Conservation (phyloP, 1,284 basidiomycete genomes). For the Thecaphora frezii region DNA sequence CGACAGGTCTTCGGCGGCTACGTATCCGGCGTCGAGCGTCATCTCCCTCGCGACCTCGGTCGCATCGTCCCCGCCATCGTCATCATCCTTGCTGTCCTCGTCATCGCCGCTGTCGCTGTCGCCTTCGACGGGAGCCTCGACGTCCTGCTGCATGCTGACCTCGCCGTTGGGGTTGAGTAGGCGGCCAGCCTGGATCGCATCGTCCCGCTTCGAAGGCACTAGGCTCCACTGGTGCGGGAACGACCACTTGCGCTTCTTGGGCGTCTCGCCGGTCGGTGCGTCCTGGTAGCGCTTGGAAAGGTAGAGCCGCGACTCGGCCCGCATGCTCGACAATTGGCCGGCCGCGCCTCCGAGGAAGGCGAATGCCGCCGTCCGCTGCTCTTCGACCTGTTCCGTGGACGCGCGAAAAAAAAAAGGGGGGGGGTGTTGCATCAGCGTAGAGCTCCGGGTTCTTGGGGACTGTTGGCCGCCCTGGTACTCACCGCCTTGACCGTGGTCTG, state of each 20-base stretch:
- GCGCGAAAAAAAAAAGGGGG: not conserved
- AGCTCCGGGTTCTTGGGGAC: too few species aligned
- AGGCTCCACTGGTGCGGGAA: slow-evolving; percentile 28
- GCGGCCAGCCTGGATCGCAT: slow-evolving; percentile 33
- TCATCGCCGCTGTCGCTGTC: not conserved
- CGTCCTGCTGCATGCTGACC: slow-evolving; percentile 1
- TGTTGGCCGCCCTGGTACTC: too few species aligned
- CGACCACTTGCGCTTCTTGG: slow-evolving; percentile 35
- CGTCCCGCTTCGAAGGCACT: slow-evolving; percentile 29
- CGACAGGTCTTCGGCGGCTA: not conserved
- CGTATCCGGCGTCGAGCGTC: not conserved
- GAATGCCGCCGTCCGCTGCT: not conserved
- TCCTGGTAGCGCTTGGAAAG: slow-evolving; percentile 18
- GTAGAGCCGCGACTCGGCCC: slow-evolving; percentile 11
- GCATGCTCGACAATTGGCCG: slow-evolving; percentile 1
- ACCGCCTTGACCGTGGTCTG: not conserved
- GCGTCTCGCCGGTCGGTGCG: slow-evolving; percentile 41
- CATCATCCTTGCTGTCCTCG: not conserved
- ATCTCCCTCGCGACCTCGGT: slow-evolving; percentile 2
- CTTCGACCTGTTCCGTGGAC: not conserved
- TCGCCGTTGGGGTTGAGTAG: slow-evolving; percentile 2
- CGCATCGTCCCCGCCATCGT: not conserved
- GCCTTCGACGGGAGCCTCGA: not conserved
- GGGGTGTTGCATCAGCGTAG: not conserved
- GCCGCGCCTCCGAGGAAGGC: not conserved